A percentile compares a stretch with the other conserved stretches of the same genome.
Conservation (phyloP, 202 grass and related monocot species). For the Bolboschoenoplectus hybrid region DNA sequence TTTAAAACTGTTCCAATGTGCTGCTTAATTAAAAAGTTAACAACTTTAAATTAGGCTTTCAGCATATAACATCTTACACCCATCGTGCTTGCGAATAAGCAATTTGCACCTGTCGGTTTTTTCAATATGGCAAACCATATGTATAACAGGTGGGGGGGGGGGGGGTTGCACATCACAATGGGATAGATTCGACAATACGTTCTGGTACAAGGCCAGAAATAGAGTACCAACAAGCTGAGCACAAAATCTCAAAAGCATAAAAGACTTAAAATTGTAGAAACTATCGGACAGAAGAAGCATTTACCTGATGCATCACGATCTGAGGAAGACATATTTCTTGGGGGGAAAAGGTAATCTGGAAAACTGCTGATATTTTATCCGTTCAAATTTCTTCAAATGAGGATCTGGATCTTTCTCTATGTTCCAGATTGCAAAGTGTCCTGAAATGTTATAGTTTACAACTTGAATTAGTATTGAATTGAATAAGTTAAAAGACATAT, state of each 20-base stretch:
- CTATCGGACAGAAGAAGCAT: conserved; percentile 11
- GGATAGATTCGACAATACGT: background rate
- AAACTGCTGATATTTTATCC: conserved; percentile 16
- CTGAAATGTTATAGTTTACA: conserved; percentile 25
- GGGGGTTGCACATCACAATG: background rate
- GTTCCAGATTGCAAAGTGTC: background rate
- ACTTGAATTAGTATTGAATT: conserved; percentile 19
- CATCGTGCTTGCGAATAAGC: background rate
- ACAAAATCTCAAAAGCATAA: background rate
- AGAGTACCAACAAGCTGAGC: background rate
- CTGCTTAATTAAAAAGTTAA: background rate
- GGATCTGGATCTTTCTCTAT: background rate
- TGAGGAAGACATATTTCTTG: conserved; percentile 34
- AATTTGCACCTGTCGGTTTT: background rate
- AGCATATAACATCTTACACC: background rate
- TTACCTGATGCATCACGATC: conserved; percentile 33
- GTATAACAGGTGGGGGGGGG: background rate
- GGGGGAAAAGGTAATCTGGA: background rate
- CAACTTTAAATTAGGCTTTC: background rate
- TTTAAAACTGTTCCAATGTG: background rate
- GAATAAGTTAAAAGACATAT: background rate
- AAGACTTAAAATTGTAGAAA: background rate
- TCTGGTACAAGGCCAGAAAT: background rate
- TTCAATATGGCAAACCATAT: background rate
- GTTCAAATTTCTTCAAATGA: conserved; percentile 34